Conservation (phyloP, 108 stramenopile species). For the Aurantiochytrium sp. region DNA sequence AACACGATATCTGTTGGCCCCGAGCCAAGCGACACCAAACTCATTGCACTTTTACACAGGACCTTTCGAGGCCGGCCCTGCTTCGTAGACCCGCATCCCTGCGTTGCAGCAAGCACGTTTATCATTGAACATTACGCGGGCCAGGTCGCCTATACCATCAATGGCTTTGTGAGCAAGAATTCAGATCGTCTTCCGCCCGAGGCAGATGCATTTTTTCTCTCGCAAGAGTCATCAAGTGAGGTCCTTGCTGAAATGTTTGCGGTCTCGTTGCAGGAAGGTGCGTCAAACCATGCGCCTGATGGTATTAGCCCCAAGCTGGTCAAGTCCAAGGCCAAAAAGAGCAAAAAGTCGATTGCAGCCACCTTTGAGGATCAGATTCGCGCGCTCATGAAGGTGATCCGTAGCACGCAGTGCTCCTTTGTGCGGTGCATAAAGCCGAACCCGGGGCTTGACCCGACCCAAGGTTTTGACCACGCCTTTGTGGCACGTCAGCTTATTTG, state of each 20-base stretch:
- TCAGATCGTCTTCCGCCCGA: slow-evolving; percentile 12
- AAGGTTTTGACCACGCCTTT: neutral
- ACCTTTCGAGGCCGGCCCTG: neutral
- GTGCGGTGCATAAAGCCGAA: neutral
- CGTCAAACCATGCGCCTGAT: no score
- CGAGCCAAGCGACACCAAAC: slow-evolving; percentile 59
- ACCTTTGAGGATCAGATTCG: neutral
- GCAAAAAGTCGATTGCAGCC: neutral
- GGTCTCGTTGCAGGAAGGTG: no score
- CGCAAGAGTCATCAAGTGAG: no score
- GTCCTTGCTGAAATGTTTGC: neutral
- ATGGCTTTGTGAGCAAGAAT: slow-evolving; percentile 52
- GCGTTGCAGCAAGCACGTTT: neutral
- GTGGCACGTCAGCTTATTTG: neutral
- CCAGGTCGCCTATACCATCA: slow-evolving; percentile 29
- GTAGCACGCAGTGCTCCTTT: neutral
- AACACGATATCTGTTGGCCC: slow-evolving; percentile 32
- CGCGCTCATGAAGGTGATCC: neutral
- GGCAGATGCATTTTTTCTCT: neutral
- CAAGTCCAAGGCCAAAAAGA: neutral
- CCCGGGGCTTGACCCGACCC: neutral
- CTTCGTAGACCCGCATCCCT: neutral
- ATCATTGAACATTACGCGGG: slow-evolving; percentile 42
- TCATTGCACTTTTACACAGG: neutral
- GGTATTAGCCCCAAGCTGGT: no score